Conservation (phyloP, 2,329 filamentous ascomycete genomes). For the Aureobasidium subglaciale region DNA sequence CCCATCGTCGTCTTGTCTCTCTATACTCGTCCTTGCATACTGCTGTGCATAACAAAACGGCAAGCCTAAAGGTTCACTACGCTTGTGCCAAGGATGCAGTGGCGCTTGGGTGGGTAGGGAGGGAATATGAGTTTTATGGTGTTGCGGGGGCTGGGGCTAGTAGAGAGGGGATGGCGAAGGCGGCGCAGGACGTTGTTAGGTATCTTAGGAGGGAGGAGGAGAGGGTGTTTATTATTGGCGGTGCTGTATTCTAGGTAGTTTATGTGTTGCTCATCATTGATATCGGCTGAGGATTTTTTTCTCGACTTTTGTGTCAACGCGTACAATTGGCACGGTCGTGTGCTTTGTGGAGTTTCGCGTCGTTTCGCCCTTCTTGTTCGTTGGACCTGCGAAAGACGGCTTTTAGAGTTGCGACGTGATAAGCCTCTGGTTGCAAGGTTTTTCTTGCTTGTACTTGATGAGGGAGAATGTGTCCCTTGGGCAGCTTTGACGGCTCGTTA, state of each 20-base stretch:
- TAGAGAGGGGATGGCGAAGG: conserved; percentile 65
- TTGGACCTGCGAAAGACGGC: no score
- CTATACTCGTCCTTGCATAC: conserved; percentile 81
- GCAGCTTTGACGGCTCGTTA: no score
- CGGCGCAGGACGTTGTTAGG: conserved; percentile 80
- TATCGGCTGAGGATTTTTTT: no score
- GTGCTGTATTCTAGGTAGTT: conserved; percentile 71
- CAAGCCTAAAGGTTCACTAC: conserved; percentile 81
- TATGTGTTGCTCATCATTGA: no score
- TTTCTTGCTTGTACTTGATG: no score
- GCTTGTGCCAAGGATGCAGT: conserved; percentile 66
- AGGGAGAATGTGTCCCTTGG: no score
- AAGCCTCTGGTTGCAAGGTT: no score
- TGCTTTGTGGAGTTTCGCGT: no score
- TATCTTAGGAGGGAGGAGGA: conserved; percentile 93
- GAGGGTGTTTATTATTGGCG: conserved; percentile 90
- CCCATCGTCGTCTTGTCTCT: conserved; percentile 57
- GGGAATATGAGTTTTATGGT: conserved; percentile 88
- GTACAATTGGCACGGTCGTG: no score
- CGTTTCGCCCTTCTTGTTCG: no score
- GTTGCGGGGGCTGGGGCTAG: conserved; percentile 69
- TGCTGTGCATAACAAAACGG: conserved; percentile 74
- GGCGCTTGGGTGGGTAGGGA: conserved; percentile 83
- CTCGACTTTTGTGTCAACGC: no score
- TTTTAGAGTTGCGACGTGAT: no score